Base-by-base conservation (phyloP, 306 rosid genomes). In the Betula pendula region DNA sequence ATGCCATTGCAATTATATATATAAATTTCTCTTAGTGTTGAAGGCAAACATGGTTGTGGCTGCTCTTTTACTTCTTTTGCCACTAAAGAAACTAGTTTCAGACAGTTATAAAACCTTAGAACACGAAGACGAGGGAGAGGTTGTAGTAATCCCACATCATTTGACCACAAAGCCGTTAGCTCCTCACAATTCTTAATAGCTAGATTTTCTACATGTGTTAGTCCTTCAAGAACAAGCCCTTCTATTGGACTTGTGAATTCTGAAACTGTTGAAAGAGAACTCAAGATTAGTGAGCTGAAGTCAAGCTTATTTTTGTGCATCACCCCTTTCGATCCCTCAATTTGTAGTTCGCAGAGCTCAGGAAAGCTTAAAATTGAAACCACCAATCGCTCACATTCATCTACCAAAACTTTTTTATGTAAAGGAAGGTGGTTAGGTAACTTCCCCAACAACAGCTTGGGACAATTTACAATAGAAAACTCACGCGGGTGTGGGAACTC, bases 401-500 rank as follows among this genome's bases (percentile, higher is more conserved):
- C 3, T 7, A 70, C 16, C 55, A 10, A 15, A 44, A 77, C 58
- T 6, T 69, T 22, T 69, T 24, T 5, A 8, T 53, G 9, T 43
- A n/a, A 42, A 15, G 62, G 62, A 15, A 77, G 55, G 17, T 75
- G 19, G 20, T 35, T 22, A n/a, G 79, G 73, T 50, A 76, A 40
- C 11, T 6, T 24, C 16, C 44, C 51, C 13, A 33, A 20, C n/a
- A n/a, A n/a, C 73, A 76, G 50, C 20, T 51, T 42, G 33, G 74
- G 55, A 11, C 80, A 73, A 0, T n/a, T n/a, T 2, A 0, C 1
- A 19, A 73, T n/a, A 16, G 33, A 73, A 73, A 73, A 68, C 76
- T 15, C 2, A 11, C 47, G 63, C 77, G 59, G 16, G 2, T 8
- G 7, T 14, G 77, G 15, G n/a, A 74, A 74, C 4, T 1, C 68